Evolutionary conservation across 2,329 filamentous ascomycete genomes (phyloP).

Genomic region (Xenoacremonium recifei): DNA sequence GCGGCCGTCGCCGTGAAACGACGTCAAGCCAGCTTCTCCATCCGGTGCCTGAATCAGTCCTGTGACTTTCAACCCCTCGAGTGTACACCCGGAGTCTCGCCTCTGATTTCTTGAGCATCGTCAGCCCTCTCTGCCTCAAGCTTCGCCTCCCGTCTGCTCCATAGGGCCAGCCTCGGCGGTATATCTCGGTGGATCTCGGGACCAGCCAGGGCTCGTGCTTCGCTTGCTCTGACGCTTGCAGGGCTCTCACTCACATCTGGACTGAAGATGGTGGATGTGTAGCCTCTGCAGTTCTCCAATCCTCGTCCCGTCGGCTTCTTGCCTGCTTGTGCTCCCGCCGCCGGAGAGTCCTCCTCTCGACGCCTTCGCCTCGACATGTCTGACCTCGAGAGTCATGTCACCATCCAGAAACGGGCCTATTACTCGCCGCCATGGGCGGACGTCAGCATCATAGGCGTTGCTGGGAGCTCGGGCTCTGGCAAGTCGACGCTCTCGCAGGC

Average conservation of each 20-base stretch:
- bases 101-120: too few relatives aligned
- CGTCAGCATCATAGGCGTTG: constrained; percentile 93
- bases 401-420: constrained; percentile 60
- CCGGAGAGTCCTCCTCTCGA: too few relatives aligned
- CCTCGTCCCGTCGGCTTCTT: too few relatives aligned
- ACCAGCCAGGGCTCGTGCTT: neutral
- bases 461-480: constrained; percentile 88
- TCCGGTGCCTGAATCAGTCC: constrained; percentile 7
- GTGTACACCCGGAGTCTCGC: too few relatives aligned
- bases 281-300: neutral
- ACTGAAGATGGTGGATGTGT: neutral
- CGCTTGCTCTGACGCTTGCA: neutral
- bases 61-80: too few relatives aligned
- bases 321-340: too few relatives aligned
- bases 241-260: too few relatives aligned
- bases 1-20: neutral
- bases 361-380: constrained; percentile 20
- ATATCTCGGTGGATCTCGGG: neutral
- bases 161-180: too few relatives aligned
- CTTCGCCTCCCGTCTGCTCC: too few relatives aligned
- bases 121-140: too few relatives aligned
- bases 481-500: constrained; percentile 94
- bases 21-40: neutral
- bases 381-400: constrained; percentile 41
- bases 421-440: constrained; percentile 96